Conservation (phyloP, 1,284 basidiomycete genomes). For the Moesziomyces aphidis region DNA sequence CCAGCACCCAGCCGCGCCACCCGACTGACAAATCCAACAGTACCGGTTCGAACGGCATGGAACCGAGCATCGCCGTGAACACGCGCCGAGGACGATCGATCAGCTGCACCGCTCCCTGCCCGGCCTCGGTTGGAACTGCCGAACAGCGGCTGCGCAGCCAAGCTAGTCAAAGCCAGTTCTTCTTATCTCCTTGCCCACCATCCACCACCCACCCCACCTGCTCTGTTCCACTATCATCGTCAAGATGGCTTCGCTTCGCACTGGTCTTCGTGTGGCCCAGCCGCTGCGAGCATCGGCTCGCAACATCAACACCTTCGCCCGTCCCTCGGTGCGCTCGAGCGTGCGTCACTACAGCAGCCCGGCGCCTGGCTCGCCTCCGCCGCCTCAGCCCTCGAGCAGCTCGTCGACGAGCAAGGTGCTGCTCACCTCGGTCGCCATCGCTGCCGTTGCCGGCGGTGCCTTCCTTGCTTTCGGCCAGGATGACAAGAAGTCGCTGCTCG, state of each 20-base stretch:
- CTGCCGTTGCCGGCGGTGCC: conserved; percentile 45
- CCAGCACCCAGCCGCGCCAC: too few species aligned
- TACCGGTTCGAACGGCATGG: not conserved
- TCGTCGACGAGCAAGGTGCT: conserved; percentile 44
- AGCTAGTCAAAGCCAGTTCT: not conserved
- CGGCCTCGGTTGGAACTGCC: not conserved
- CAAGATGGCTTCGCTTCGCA: conserved; percentile 53
- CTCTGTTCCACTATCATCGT: not conserved
- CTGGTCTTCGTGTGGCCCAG: conserved; percentile 49
- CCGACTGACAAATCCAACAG: not conserved
- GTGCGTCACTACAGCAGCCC: conserved; percentile 51
- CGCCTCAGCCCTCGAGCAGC: conserved; percentile 38
- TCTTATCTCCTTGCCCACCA: conserved; percentile 6
- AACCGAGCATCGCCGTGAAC: not conserved
- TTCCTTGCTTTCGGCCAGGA: conserved; percentile 45
- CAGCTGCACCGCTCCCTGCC: not conserved
- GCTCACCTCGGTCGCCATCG: conserved; percentile 48
- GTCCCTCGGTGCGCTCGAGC: conserved; percentile 34
- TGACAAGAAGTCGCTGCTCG: conserved; percentile 46
- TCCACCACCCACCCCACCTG: conserved; percentile 1
- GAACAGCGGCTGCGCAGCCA: not conserved
- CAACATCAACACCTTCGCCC: conserved; percentile 36
- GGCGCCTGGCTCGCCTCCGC: conserved; percentile 42
- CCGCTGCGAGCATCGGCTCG: conserved; percentile 37
- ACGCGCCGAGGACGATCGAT: not conserved